phyloP scores from a whole-genome alignment of 1,139 yeast species.

The Pichia sp. region DNA sequence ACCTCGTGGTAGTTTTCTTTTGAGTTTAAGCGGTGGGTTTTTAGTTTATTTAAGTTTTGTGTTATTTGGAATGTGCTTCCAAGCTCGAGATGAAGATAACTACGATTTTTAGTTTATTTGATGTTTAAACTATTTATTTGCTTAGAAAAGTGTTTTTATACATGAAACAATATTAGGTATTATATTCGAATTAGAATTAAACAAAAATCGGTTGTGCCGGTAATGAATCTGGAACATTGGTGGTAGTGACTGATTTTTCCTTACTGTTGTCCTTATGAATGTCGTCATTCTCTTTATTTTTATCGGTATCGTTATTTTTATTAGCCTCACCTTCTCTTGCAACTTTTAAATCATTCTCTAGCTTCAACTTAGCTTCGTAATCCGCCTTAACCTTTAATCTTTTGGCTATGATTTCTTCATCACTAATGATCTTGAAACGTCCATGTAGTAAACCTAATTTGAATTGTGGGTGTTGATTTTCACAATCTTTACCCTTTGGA shows the following conservation, averaged over 20 bases:
- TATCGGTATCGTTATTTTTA: not conserved
- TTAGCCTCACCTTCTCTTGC: not conserved
- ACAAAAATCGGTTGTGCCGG: conserved; percentile 1
- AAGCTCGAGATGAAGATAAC: conserved; percentile 44
- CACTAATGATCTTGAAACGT: conserved; percentile 47
- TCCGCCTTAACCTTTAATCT: conserved; percentile 19
- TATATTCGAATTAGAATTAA: not conserved
- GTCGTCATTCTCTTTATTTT: not conserved
- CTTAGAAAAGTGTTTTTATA: conserved; percentile 8
- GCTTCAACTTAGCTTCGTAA: conserved; percentile 9
- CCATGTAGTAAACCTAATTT: conserved; percentile 40
- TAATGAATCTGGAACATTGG: not conserved
- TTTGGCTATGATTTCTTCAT: conserved; percentile 30
- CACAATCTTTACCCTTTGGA: conserved; percentile 66
- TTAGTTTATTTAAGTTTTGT: conserved; percentile 67
- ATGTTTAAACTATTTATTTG: not conserved
- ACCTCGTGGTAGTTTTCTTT: conserved; percentile 48
- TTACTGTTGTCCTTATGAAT: not conserved
- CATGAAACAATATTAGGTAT: too few relatives aligned
- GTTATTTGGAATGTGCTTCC: conserved; percentile 63
- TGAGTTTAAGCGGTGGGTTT: conserved; percentile 67
- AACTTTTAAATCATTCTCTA: conserved; percentile 7
- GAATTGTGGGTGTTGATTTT: conserved; percentile 52
- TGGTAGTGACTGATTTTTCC: not conserved
- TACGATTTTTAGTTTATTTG: conserved; percentile 25